A percentile compares a stretch with the other conserved stretches of the same genome.
phyloP scores from a whole-genome alignment of 169 alveolate genomes.

The Besnoitia besnoiti region DNA sequence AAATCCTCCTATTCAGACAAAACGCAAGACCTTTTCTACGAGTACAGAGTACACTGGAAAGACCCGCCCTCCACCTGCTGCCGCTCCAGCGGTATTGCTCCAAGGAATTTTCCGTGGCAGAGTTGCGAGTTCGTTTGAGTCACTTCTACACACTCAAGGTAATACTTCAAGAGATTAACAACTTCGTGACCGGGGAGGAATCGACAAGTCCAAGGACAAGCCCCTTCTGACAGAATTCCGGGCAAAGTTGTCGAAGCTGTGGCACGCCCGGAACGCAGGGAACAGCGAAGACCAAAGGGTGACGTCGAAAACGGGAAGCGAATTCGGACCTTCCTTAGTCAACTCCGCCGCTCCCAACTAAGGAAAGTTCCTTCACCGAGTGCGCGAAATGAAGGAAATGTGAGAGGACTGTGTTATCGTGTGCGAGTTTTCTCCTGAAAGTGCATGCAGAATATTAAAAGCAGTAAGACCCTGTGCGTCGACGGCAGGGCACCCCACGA shows the following conservation, averaged over 20 bases:
- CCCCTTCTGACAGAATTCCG: neutral
- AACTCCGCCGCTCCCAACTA: slow-evolving; percentile 19
- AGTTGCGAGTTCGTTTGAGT: no score
- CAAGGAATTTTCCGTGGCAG: no score
- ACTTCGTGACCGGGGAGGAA: neutral
- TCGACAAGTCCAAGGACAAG: neutral
- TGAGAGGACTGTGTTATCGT: neutral
- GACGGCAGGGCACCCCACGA: neutral
- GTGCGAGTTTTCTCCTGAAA: neutral
- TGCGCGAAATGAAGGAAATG: slow-evolving; percentile 2
- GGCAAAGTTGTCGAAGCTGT: neutral
- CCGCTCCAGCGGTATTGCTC: no score
- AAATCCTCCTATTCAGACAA: no score
- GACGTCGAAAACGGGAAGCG: neutral
- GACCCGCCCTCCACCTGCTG: no score
- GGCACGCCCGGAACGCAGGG: neutral
- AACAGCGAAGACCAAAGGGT: neutral
- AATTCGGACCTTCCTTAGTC: neutral
- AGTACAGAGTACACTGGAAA: no score
- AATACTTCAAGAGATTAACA: neutral
- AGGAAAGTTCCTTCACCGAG: neutral
- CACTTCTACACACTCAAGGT: no score
- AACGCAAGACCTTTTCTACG: no score
- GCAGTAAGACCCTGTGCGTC: neutral
- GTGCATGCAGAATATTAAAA: neutral